Evolutionary conservation across 257 asterid genomes (phyloP).

Genomic region (Ocimum tenuiflorum): DNA sequence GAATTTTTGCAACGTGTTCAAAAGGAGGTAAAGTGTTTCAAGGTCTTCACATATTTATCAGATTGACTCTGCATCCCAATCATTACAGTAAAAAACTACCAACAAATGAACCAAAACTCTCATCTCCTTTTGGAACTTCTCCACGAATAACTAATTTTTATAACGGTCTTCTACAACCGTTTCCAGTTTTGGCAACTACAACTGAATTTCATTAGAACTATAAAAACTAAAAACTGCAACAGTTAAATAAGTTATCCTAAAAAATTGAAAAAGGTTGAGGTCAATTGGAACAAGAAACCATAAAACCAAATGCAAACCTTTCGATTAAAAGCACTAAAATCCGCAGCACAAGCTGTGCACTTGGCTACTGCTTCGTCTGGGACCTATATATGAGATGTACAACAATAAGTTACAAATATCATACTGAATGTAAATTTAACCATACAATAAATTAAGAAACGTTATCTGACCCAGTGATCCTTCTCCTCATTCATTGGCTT

Average conservation of each 20-base stretch:
- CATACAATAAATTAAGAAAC: neutral
- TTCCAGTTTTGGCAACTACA: neutral
- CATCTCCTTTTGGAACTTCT: neutral
- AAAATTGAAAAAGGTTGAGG: neutral
- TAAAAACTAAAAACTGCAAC: neutral
- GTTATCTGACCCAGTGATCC: constrained; percentile 80
- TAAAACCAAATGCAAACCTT: constrained; percentile 45
- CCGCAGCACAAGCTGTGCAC: constrained; percentile 58
- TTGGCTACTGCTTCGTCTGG: constrained; percentile 82
- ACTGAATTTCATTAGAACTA: neutral
- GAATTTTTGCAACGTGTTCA: neutral
- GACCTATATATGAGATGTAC: constrained; percentile 38
- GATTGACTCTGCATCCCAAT: neutral
- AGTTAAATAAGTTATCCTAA: neutral
- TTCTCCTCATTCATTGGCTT: constrained; percentile 74
- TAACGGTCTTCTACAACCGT: neutral
- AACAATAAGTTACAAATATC: constrained; percentile 5
- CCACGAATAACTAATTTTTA: neutral
- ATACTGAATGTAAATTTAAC: neutral
- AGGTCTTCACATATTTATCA: neutral
- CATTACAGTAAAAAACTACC: neutral
- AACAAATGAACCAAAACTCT: neutral
- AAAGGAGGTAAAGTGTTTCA: neutral
- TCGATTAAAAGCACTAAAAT: constrained; percentile 70
- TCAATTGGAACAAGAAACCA: neutral